Conservation (phyloP, 306 rosid genomes). For the Macrotyloma uniflorum region DNA sequence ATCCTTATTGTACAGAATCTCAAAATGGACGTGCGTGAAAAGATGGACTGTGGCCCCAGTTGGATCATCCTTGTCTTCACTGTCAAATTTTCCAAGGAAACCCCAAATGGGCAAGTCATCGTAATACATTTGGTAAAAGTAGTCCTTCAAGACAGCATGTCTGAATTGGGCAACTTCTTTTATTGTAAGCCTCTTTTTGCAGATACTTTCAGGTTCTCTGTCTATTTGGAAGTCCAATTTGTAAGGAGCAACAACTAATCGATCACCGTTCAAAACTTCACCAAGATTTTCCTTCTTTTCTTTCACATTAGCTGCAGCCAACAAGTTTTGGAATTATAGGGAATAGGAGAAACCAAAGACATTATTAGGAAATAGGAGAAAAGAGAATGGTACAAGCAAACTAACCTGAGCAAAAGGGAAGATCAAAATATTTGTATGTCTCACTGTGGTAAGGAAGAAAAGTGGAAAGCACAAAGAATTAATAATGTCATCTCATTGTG, state of each 20-base stretch:
- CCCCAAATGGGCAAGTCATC: slow-evolving; percentile 67
- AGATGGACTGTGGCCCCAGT: slow-evolving; percentile 38
- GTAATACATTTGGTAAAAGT: slow-evolving; percentile 54
- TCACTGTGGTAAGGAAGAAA: slow-evolving; percentile 45
- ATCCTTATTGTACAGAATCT: slow-evolving; percentile 52
- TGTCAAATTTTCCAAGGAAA: slow-evolving; percentile 53
- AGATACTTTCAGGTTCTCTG: slow-evolving; percentile 43
- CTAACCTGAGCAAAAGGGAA: slow-evolving; percentile 60
- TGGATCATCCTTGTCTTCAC: slow-evolving; percentile 44
- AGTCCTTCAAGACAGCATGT: slow-evolving; percentile 56
- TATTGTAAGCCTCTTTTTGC: slow-evolving; percentile 44
- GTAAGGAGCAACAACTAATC: slow-evolving; percentile 55
- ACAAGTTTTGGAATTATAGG: slow-evolving; percentile 16
- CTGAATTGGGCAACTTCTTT: slow-evolving; percentile 48
- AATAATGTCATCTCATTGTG: not conserved
- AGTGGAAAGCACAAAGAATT: slow-evolving; percentile 19
- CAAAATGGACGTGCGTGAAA: slow-evolving; percentile 46
- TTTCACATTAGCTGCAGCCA: slow-evolving; percentile 46
- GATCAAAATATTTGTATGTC: slow-evolving; percentile 57
- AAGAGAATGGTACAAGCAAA: slow-evolving; percentile 16
- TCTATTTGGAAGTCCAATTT: slow-evolving; percentile 46
- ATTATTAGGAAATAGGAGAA: not conserved
- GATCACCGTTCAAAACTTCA: slow-evolving; percentile 58
- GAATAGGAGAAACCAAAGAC: not conserved
- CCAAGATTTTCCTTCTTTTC: slow-evolving; percentile 63